These are phyloP conservation scores for Quercus mongolica DNA, from an alignment of 306 rosid genomes.

Conservation along the genomic window DNA sequence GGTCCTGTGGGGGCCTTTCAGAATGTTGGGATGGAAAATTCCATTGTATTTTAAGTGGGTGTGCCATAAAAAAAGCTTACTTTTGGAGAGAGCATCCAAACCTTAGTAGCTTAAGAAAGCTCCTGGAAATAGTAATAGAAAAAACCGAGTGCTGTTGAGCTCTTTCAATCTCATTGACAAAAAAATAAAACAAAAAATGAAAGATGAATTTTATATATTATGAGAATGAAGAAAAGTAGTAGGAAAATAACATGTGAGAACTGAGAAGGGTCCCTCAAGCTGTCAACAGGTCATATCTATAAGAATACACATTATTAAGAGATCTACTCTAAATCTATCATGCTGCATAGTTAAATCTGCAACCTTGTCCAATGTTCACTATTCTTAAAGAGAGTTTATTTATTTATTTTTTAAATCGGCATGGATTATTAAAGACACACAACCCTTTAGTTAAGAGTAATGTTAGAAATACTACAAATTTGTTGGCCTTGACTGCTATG, in stretches of 20 bases:
- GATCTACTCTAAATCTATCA: constrained; percentile 8
- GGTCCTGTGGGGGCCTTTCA: constrained; percentile 37
- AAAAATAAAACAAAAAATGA: background rate
- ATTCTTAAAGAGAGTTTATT: background rate
- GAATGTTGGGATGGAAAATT: constrained; percentile 37
- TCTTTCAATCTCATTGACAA: background rate
- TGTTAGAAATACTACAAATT: no score
- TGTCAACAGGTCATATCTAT: constrained; percentile 2
- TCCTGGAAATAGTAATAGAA: background rate
- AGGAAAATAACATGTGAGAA: constrained; percentile 2
- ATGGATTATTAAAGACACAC: no score
- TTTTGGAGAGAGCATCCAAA: background rate
- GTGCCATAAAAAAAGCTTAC: constrained; percentile 20
- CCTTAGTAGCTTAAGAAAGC: constrained; percentile 15
- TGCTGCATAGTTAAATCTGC: constrained; percentile 11
- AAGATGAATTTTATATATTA: background rate
- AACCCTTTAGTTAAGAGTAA: no score
- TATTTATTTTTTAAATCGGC: no score
- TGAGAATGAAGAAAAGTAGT: background rate
- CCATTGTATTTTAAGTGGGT: constrained; percentile 5
- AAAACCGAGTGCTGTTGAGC: background rate
- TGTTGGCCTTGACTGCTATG: no score
- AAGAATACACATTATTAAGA: constrained; percentile 6
- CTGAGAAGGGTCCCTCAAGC: constrained; percentile 11
- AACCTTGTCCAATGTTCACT: background rate